Percentiles rank a stretch among this genome's conserved stretches.
Conservation (phyloP, 2,329 filamentous ascomycete species). For the Fusarium decemcellulare region DNA sequence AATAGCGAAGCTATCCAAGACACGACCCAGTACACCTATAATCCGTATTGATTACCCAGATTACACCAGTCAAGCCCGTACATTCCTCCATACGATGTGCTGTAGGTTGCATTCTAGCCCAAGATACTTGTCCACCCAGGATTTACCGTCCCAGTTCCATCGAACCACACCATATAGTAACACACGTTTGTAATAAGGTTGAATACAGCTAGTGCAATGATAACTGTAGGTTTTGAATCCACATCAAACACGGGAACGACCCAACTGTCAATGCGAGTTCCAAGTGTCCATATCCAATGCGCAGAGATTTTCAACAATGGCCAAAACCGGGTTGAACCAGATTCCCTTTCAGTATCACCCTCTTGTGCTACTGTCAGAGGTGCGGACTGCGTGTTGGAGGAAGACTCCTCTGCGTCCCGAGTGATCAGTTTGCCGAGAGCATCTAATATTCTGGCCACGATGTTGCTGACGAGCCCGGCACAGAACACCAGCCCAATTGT, state of each 20-base stretch:
- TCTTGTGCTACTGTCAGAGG: accelerated
- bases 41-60: no score
- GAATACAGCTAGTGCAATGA: slow-evolving; percentile 4
- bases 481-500: not conserved
- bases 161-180: slow-evolving; percentile 23
- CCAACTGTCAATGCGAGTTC: not conserved
- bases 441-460: not conserved
- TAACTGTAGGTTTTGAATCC: not conserved
- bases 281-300: not conserved
- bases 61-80: no score
- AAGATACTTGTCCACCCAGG: slow-evolving; percentile 15
- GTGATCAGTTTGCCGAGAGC: not conserved
- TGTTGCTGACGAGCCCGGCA: not conserved
- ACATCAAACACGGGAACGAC: not conserved
- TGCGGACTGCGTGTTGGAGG: no score
- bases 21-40: no score
- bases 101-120: not conserved
- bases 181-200: slow-evolving; percentile 9
- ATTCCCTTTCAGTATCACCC: not conserved
- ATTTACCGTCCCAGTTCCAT: slow-evolving; percentile 9
- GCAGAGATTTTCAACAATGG: accelerated
- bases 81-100: no score
- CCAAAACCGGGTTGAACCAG: accelerated
- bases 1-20: no score
- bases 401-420: not conserved